A percentile compares a stretch with the other conserved stretches of the same genome.
phyloP scores from a whole-genome alignment of 108 stramenopile species.

The Pseudonitzschia multistriata region DNA sequence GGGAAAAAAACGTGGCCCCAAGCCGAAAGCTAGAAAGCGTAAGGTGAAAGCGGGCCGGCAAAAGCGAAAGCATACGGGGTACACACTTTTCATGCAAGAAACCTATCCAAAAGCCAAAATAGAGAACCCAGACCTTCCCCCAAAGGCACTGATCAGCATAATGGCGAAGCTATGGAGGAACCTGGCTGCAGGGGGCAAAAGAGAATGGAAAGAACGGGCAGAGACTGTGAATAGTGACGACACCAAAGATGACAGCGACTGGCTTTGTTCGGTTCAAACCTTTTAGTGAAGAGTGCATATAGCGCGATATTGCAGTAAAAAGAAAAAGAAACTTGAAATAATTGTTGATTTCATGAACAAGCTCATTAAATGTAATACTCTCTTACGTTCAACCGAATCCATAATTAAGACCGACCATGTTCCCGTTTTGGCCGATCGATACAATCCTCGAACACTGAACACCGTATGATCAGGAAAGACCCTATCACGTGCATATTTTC shows the following conservation, averaged over 20 bases:
- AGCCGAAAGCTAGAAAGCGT: constrained; percentile 45
- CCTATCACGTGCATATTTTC: neutral
- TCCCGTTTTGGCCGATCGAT: neutral
- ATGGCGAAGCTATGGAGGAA: constrained; percentile 50
- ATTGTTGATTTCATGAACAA: too few species aligned
- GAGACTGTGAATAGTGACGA: neutral
- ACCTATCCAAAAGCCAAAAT: constrained; percentile 39
- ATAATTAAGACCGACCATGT: too few species aligned
- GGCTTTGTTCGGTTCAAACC: neutral
- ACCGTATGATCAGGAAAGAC: neutral
- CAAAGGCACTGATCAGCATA: constrained; percentile 41
- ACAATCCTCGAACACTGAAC: neutral
- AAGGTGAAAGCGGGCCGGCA: constrained; percentile 39
- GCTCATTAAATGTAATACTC: too few species aligned
- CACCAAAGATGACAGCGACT: neutral
- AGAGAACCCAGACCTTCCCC: constrained; percentile 26
- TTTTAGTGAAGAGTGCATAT: too few species aligned
- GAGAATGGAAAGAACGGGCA: constrained; percentile 42
- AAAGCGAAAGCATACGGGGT: constrained; percentile 51
- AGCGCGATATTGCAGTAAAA: too few species aligned
- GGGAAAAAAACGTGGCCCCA: constrained; percentile 56
- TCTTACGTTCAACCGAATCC: too few species aligned
- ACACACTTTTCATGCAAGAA: constrained; percentile 51
- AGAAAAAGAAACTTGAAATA: too few species aligned
- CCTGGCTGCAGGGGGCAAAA: constrained; percentile 23